phyloP scores from a whole-genome alignment of 2,329 filamentous ascomycete species.

The Davidsoniella australis region DNA sequence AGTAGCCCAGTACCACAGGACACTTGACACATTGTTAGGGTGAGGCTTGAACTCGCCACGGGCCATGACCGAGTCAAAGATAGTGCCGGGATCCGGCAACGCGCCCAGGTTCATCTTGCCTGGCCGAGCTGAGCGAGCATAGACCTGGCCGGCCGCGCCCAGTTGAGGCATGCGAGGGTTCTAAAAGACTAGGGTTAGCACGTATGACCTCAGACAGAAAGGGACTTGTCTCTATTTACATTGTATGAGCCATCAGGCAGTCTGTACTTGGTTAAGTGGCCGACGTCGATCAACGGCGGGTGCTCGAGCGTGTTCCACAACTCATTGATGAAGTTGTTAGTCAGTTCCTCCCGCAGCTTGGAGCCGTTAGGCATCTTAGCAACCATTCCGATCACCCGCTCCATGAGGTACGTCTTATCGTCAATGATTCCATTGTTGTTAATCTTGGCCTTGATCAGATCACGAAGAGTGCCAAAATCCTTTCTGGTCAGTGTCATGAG shows the following conservation, averaged over 20 bases:
- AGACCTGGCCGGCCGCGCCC: constrained; percentile 49
- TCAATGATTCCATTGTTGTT: constrained; percentile 47
- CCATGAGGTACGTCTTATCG: constrained; percentile 66
- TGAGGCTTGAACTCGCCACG: constrained; percentile 34
- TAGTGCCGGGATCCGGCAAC: constrained; percentile 45
- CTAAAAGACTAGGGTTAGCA: constrained; percentile 17
- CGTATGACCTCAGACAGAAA: not conserved
- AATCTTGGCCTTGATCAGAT: constrained; percentile 43
- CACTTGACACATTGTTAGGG: constrained; percentile 54
- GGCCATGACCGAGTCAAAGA: constrained; percentile 47
- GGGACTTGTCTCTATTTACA: constrained; percentile 19
- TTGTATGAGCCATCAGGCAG: constrained; percentile 56
- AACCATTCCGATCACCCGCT: constrained; percentile 53
- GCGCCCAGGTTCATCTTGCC: constrained; percentile 42
- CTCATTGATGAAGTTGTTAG: constrained; percentile 48
- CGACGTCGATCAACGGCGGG: constrained; percentile 49
- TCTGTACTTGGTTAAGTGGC: constrained; percentile 46
- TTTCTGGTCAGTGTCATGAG: constrained; percentile 32
- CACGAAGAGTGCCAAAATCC: constrained; percentile 46
- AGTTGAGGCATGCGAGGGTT: constrained; percentile 49
- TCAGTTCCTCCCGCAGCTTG: constrained; percentile 42
- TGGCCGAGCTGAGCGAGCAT: constrained; percentile 47
- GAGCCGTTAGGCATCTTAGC: constrained; percentile 46
- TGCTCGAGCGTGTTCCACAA: constrained; percentile 59
- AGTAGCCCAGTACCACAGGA: constrained; percentile 57